Conservation (phyloP, 345 rosid species). For the Heritiera littoralis region DNA sequence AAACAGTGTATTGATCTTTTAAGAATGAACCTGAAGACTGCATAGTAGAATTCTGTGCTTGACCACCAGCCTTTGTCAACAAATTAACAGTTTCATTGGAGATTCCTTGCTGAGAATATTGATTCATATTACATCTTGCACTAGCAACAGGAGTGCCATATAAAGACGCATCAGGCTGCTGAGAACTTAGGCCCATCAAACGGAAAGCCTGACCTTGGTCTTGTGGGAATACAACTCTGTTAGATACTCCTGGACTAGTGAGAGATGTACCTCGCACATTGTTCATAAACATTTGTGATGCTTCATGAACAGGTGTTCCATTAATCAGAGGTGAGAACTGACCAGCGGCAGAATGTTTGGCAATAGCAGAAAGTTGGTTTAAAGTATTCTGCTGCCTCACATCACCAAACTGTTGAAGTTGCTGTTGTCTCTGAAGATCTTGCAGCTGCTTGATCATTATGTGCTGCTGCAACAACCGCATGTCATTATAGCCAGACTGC, state of each 20-base stretch:
- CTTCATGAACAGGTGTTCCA: constrained; percentile 58
- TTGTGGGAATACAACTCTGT: constrained; percentile 33
- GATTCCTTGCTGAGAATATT: constrained; percentile 41
- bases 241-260: constrained; percentile 44
- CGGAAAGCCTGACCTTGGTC: constrained; percentile 45
- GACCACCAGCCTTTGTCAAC: constrained; percentile 37
- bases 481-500: constrained; percentile 57
- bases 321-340: constrained; percentile 48
- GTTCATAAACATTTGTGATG: constrained; percentile 48
- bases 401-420: constrained; percentile 48
- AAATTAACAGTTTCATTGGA: constrained; percentile 34
- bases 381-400: constrained; percentile 49
- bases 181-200: constrained; percentile 49
- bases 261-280: constrained; percentile 47
- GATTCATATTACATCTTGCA: constrained; percentile 45
- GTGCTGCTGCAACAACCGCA: constrained; percentile 72
- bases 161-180: constrained; percentile 52
- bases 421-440: constrained; percentile 73
- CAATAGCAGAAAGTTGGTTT: constrained; percentile 41
- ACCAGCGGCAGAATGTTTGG: constrained; percentile 43
- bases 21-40: constrained; percentile 42
- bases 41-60: constrained; percentile 39
- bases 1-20: constrained; percentile 35
- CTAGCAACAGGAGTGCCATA: constrained; percentile 52
- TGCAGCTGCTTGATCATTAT: constrained; percentile 66